Base-by-base conservation (phyloP, 2,329 filamentous ascomycete genomes). In the Bipolaris oryzae region DNA sequence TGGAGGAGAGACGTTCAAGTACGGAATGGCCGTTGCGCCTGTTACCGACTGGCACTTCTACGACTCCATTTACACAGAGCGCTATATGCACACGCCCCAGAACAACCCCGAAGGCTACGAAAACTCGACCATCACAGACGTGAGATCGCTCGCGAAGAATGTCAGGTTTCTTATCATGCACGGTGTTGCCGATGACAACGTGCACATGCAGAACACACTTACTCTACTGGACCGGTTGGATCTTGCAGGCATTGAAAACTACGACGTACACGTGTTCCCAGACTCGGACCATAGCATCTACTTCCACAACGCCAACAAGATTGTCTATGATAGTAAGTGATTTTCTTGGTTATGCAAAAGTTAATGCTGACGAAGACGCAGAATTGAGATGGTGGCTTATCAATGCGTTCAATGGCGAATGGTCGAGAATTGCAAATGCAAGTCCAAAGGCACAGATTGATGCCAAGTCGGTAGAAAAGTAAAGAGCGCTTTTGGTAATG, bases 11-110 rank as follows among this genome's bases (percentile, higher is more conserved):
- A 98, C 93, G 0, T 99, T 97, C 80, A 88, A 88, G 62, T 99
- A 99, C 75, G 96, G 95, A 66, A 96, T 99, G 90, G 92, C 96
- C 6, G 96, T 99, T 49, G 95, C 95, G 1, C 95, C 95, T 16
- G 95, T 99, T n/a, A 98, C 94, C 0, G 93, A 99, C 77, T 99
- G 95, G 95, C 85, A 90, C 55, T 96, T 90, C 78, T 99, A 99
- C 78, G 85, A 97, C 78, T 91, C 87, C 57, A 88, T 97, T 69
- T 97, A 97, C 80, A 96, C 93, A 0, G 93, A 97, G 78, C 87
- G 95, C 34, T 99, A 98, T 78, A 99, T 99, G 96, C 89, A 93
- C 72, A 96, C 89, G 1, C 95, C 95, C 1, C 88, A 96, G 73
- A 82, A 90, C 71, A 99, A 99, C 73, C 77, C 79, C 0, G 78